Conservation (phyloP, 495 filamentous ascomycete species). For the Xanthoparmelia taractica region DNA sequence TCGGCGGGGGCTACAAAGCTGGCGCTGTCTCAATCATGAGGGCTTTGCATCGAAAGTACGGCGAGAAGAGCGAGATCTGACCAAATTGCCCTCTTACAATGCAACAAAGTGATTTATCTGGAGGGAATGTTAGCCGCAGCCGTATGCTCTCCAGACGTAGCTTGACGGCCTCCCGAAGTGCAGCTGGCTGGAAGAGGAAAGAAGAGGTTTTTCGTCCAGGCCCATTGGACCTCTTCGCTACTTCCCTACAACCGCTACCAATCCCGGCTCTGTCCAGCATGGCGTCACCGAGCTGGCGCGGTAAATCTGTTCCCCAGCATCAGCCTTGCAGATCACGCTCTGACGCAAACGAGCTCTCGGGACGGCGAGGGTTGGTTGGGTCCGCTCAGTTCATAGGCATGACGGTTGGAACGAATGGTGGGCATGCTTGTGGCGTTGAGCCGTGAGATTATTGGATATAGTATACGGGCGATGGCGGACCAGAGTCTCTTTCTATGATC, state of each 20-base stretch:
- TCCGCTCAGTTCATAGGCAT: no score
- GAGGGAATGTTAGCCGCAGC: not conserved
- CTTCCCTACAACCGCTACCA: not conserved
- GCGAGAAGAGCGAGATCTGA: slow-evolving; percentile 23
- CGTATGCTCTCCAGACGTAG: not conserved
- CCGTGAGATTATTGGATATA: not conserved
- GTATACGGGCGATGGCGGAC: not conserved
- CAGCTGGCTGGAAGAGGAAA: not conserved
- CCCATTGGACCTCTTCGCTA: not conserved
- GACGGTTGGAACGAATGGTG: not conserved
- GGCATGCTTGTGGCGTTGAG: not conserved
- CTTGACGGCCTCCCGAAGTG: not conserved
- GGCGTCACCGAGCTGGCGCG: not conserved
- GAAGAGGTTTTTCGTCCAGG: not conserved
- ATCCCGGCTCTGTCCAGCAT: not conserved
- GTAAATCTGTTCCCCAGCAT: not conserved
- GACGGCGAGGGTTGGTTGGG: not conserved
- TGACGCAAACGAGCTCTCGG: not conserved
- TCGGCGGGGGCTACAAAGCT: slow-evolving; percentile 66
- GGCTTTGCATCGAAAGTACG: slow-evolving; percentile 61
- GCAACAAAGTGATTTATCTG: no score
- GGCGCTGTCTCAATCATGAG: slow-evolving; percentile 72
- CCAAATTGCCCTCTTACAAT: not conserved
- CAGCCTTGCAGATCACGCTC: not conserved
- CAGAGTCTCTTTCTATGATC: not conserved